Evolutionary conservation across 2,329 filamentous ascomycete genomes (phyloP).

Genomic region (Atkinsonella texensis): DNA sequence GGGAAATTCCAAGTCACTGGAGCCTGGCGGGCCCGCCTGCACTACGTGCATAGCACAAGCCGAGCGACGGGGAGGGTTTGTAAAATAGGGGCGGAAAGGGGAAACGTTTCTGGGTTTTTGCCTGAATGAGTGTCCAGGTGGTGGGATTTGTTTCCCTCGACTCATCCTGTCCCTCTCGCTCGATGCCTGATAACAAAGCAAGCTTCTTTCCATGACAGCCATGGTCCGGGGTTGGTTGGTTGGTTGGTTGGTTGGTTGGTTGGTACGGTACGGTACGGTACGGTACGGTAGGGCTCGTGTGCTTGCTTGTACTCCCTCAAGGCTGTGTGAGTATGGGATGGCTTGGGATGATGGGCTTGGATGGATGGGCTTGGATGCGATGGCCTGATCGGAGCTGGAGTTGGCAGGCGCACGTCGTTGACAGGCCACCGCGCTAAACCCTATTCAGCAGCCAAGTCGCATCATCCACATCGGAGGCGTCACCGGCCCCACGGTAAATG

Average conservation of each 20-base stretch:
- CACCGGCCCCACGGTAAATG: neutral
- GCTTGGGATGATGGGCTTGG: too few relatives aligned
- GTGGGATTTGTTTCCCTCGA: neutral
- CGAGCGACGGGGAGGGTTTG: slow-evolving; percentile 1
- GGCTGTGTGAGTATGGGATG: too few relatives aligned
- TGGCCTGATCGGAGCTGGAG: neutral
- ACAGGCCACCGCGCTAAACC: slow-evolving; percentile 15
- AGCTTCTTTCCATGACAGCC: too few relatives aligned
- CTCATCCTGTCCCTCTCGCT: neutral
- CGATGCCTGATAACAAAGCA: neutral
- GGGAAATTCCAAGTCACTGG: slow-evolving; percentile 5
- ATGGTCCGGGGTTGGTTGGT: too few relatives aligned
- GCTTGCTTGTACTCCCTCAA: too few relatives aligned
- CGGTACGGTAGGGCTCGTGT: too few relatives aligned
- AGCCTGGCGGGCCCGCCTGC: slow-evolving; percentile 7
- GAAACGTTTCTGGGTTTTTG: neutral
- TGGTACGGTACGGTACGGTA: too few relatives aligned
- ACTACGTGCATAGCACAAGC: slow-evolving; percentile 5
- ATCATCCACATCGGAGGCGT: slow-evolving; percentile 6
- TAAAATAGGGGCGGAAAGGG: neutral
- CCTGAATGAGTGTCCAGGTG: neutral
- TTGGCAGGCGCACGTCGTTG: slow-evolving; percentile 1
- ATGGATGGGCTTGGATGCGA: neutral
- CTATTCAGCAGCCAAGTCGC: slow-evolving; percentile 19
- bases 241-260: too few relatives aligned